These are phyloP conservation scores for Albizia julibrissin DNA, from an alignment of 306 rosid species.

Conservation along the genomic window DNA sequence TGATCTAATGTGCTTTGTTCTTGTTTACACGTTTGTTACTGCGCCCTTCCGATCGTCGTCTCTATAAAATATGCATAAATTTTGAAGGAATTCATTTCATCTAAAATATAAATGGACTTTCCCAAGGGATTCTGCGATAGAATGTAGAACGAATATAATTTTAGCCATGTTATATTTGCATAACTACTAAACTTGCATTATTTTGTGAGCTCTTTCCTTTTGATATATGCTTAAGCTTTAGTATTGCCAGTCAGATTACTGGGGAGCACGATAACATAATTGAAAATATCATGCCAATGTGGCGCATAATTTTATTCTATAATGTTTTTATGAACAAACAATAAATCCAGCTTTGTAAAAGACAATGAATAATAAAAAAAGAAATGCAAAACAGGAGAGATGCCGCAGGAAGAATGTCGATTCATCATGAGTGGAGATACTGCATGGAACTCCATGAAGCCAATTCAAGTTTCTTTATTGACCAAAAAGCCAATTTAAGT, in stretches of 20 bases:
- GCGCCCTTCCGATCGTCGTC: neutral
- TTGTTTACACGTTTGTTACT: neutral
- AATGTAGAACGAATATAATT: neutral
- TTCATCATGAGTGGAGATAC: neutral
- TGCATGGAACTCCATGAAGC: slow-evolving; percentile 16
- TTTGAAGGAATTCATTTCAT: neutral
- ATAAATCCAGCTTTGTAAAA: neutral
- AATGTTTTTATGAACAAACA: neutral
- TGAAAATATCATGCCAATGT: neutral
- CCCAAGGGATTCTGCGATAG: neutral
- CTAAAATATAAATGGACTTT: neutral
- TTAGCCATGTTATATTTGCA: neutral
- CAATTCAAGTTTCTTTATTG: neutral
- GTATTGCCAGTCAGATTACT: neutral
- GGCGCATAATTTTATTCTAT: neutral
- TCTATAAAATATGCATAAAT: neutral
- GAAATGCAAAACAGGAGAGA: neutral
- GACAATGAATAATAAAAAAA: neutral
- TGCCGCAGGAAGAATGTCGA: neutral
- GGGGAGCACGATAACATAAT: neutral
- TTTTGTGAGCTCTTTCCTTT: neutral
- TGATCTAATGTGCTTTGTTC: neutral
- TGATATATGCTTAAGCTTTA: neutral
- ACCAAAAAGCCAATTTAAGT: slow-evolving; percentile 40
- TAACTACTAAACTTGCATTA: neutral